Percentiles rank a stretch among this genome's conserved stretches.
These are phyloP conservation scores for Petrea volubilis DNA, from an alignment of 257 asterid genomes.

Conservation along the genomic window DNA sequence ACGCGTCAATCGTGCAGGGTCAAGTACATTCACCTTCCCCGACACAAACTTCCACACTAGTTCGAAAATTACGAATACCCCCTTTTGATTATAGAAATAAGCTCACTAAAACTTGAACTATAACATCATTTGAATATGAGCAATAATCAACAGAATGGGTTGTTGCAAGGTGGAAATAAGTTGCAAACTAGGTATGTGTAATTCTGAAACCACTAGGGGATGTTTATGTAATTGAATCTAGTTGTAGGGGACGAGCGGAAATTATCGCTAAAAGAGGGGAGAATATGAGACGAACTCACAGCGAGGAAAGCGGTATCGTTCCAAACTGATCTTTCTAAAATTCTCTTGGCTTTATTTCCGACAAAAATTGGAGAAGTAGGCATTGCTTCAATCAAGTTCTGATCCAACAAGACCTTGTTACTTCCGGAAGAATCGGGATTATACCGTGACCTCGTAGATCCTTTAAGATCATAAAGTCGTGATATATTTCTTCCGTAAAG, in stretches of 20 bases:
- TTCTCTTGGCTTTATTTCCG: conserved; percentile 83
- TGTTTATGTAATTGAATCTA: no score
- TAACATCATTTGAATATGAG: no score
- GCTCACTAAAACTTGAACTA: no score
- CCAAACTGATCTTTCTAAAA: conserved; percentile 92
- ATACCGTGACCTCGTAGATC: conserved; percentile 86
- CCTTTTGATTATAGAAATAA: no score
- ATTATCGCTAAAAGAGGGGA: not conserved
- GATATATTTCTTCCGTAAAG: conserved; percentile 72
- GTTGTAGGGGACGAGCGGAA: not conserved
- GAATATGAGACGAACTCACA: conserved; percentile 51
- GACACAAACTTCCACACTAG: not conserved
- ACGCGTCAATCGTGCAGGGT: no score
- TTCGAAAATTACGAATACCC: no score
- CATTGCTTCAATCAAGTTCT: conserved; percentile 93
- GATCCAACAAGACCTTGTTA: conserved; percentile 87
- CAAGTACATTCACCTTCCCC: no score
- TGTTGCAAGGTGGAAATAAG: no score
- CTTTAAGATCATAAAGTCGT: conserved; percentile 88
- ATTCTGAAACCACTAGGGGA: no score
- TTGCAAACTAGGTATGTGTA: no score
- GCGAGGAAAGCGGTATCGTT: conserved; percentile 90
- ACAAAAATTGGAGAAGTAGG: conserved; percentile 92
- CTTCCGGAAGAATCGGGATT: conserved; percentile 85
- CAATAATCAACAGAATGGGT: no score